Evolutionary conservation across 2,329 filamentous ascomycete species (phyloP).

Genomic region (Diaporthe batatas): DNA sequence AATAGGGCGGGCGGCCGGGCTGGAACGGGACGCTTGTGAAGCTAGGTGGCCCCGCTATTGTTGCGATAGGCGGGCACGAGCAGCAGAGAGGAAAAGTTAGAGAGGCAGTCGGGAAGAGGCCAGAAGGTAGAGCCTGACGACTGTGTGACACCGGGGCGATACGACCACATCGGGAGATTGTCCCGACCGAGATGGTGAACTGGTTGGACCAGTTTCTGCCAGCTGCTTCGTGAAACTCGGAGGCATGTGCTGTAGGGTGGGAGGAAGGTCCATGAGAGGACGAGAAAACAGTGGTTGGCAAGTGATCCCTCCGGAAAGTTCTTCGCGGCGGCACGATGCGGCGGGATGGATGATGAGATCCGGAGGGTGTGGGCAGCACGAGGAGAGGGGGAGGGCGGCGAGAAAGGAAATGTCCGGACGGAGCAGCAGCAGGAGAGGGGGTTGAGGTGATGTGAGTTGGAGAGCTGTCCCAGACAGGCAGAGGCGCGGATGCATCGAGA

Average conservation of each 20-base stretch:
- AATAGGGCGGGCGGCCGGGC: conserved; percentile 15
- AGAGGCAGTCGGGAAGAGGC: background rate
- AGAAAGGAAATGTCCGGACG: background rate
- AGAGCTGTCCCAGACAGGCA: background rate
- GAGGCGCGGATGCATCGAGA: background rate
- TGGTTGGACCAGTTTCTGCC: conserved; percentile 11
- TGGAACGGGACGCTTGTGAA: background rate
- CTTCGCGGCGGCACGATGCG: conserved; percentile 30
- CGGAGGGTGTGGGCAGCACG: conserved; percentile 21
- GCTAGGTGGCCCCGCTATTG: background rate
- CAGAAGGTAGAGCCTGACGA: conserved; percentile 3
- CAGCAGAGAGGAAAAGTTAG: background rate
- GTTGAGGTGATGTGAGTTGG: background rate
- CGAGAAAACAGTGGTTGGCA: conserved; percentile 11
- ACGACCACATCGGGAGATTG: conserved; percentile 24
- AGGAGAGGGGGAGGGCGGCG: background rate
- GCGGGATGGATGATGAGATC: conserved; percentile 16
- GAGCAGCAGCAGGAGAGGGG: background rate
- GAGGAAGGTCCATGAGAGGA: background rate
- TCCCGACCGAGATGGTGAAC: conserved; percentile 10
- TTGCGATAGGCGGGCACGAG: conserved; percentile 17
- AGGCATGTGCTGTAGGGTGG: background rate
- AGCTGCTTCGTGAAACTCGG: conserved; percentile 11
- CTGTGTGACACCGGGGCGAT: conserved; percentile 19
- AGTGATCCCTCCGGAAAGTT: conserved; percentile 11